A percentile compares a stretch with the other conserved stretches of the same genome.
Evolutionary conservation across 2,329 filamentous ascomycete species (phyloP).

Genomic region (Pestalotiopsis sp.): DNA sequence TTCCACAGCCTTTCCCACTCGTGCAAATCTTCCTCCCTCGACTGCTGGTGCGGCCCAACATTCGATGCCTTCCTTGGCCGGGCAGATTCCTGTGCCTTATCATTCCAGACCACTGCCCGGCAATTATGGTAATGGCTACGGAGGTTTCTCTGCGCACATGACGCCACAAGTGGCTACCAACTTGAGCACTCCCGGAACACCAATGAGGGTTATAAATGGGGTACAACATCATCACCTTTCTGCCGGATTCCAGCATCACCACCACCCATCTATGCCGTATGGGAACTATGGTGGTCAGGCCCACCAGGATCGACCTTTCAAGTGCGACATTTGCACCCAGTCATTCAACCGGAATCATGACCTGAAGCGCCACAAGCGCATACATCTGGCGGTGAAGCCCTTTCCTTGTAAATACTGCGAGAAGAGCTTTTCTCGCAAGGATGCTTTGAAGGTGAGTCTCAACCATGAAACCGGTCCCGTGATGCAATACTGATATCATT

Average conservation of each 20-base stretch:
- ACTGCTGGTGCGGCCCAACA: too few species aligned
- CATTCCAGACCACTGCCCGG: too few species aligned
- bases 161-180: too few species aligned
- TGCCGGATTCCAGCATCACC: too few species aligned
- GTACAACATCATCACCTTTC: too few species aligned
- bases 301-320: constrained; percentile 79
- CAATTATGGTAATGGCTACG: too few species aligned
- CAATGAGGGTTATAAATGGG: constrained; percentile 67
- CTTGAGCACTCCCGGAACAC: constrained; percentile 66
- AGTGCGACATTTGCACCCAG: constrained; percentile 89
- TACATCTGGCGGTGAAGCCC: constrained; percentile 93
- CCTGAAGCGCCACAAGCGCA: constrained; percentile 91
- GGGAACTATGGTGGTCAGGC: constrained; percentile 39
- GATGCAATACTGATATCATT: not conserved
- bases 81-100: too few species aligned
- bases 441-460: constrained; percentile 86
- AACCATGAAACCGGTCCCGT: not conserved
- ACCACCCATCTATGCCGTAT: too few species aligned
- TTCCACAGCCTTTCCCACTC: too few species aligned
- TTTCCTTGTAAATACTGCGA: constrained; percentile 91
- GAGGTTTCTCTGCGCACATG: too few species aligned
- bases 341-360: constrained; percentile 97
- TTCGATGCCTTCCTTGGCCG: too few species aligned
- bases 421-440: constrained; percentile 96
- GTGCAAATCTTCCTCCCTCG: too few species aligned